These are phyloP conservation scores for Monilinia fructigena DNA, from an alignment of 2,329 filamentous ascomycete genomes.

Conservation along the genomic window DNA sequence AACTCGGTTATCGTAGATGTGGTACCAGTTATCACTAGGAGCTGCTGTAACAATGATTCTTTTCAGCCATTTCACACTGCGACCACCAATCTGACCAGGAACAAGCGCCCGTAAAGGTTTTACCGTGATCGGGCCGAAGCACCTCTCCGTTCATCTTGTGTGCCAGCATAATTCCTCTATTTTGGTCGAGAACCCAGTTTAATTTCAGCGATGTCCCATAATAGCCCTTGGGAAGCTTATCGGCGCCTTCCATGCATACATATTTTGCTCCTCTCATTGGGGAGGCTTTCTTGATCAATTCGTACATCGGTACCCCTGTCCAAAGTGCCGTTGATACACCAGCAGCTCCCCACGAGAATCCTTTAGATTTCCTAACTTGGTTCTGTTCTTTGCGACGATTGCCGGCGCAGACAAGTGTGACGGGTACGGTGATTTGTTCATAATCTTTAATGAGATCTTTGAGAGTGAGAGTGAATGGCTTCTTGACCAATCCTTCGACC, in stretches of 20 bases:
- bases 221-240: slow-evolving; percentile 81
- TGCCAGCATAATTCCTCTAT: slow-evolving; percentile 80
- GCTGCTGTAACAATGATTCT: slow-evolving; percentile 72
- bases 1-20: slow-evolving; percentile 90
- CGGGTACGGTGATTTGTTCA: slow-evolving; percentile 78
- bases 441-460: slow-evolving; percentile 70
- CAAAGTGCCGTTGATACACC: slow-evolving; percentile 85
- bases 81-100: slow-evolving; percentile 86
- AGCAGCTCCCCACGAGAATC: slow-evolving; percentile 90
- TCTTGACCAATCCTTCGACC: slow-evolving; percentile 79
- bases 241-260: slow-evolving; percentile 88
- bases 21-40: slow-evolving; percentile 92
- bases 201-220: slow-evolving; percentile 88
- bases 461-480: slow-evolving; percentile 70
- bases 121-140: slow-evolving; percentile 80
- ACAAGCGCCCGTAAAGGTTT: slow-evolving; percentile 77
- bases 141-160: slow-evolving; percentile 87
- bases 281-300: slow-evolving; percentile 66
- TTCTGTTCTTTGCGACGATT: slow-evolving; percentile 94
- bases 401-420: slow-evolving; percentile 88
- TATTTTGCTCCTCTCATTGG: slow-evolving; percentile 72
- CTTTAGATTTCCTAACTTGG: slow-evolving; percentile 83
- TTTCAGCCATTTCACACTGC: slow-evolving; percentile 92
- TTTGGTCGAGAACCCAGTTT: slow-evolving; percentile 82
- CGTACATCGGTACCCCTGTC: slow-evolving; percentile 75